Conservation (phyloP, 306 rosid genomes). For the Vachellia pachyceras region DNA sequence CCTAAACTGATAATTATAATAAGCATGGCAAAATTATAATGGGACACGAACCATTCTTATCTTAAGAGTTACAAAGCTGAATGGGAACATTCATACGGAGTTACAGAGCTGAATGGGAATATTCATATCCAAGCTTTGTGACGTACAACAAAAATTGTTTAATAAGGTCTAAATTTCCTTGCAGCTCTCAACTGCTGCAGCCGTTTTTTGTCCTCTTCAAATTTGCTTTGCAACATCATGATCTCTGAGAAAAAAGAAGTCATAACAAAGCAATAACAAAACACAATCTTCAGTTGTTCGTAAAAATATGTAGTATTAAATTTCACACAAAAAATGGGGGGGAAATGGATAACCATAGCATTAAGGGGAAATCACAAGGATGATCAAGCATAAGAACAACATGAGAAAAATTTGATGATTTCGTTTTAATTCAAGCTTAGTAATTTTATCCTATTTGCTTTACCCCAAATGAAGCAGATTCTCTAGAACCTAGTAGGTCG, state of each 20-base stretch:
- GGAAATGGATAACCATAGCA: not conserved
- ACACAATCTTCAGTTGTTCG: constrained; percentile 6
- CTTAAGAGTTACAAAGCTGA: not conserved
- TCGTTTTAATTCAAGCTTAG: not conserved
- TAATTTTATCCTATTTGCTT: not conserved
- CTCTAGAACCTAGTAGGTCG: not conserved
- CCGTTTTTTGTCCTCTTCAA: constrained; percentile 80
- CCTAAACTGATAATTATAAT: not conserved
- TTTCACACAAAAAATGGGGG: not conserved
- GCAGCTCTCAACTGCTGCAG: constrained; percentile 85
- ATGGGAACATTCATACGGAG: not conserved
- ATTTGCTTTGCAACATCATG: constrained; percentile 80
- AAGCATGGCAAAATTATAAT: constrained; percentile 14
- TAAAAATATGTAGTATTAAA: not conserved
- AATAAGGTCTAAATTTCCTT: constrained; percentile 88
- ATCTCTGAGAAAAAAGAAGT: constrained; percentile 54
- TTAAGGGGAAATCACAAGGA: not conserved
- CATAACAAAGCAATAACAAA: not conserved
- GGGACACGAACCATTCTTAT: not conserved
- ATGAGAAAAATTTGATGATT: not conserved
- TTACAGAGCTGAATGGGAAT: not conserved
- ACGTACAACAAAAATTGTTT: constrained; percentile 9
- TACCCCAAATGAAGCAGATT: not conserved
- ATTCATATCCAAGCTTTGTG: not conserved
- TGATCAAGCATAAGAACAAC: not conserved